phyloP scores from a whole-genome alignment of 2,329 filamentous ascomycete species.

The Colletotrichum cereale region DNA sequence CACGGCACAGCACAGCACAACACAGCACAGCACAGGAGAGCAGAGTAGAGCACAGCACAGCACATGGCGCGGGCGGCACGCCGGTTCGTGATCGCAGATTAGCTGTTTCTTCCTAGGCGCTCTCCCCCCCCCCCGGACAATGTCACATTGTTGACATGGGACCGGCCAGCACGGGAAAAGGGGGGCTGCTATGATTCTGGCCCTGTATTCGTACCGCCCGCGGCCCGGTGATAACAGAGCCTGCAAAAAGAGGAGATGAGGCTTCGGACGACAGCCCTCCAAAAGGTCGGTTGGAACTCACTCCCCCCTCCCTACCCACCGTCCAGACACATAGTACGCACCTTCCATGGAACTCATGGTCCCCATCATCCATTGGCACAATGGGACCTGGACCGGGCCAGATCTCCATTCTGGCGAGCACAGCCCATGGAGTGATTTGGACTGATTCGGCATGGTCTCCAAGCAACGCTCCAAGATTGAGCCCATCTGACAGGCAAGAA shows the following conservation, averaged over 20 bases:
- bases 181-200: slow-evolving; percentile 1
- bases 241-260: slow-evolving; percentile 3
- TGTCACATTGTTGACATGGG: neutral
- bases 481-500: slow-evolving; percentile 33
- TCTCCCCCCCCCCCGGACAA: neutral
- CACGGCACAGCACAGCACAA: neutral
- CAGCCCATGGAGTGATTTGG: slow-evolving; percentile 27
- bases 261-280: slow-evolving; percentile 2
- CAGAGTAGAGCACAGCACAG: neutral
- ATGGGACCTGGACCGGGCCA: slow-evolving; percentile 28
- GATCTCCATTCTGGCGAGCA: slow-evolving; percentile 36
- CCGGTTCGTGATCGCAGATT: slow-evolving; percentile 18
- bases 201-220: neutral
- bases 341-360: slow-evolving; percentile 20
- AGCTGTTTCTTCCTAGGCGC: neutral
- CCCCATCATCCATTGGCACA: slow-evolving; percentile 4
- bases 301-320: neutral
- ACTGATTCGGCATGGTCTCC: slow-evolving; percentile 7
- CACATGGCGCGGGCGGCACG: slow-evolving; percentile 1
- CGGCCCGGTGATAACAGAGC: neutral
- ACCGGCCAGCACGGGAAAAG: neutral
- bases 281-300: slow-evolving; percentile 11
- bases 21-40: neutral
- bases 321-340: neutral
- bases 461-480: slow-evolving; percentile 36